Evolutionary conservation across 2,329 filamentous ascomycete genomes (phyloP).

Genomic region (Neurospora crassa): DNA sequence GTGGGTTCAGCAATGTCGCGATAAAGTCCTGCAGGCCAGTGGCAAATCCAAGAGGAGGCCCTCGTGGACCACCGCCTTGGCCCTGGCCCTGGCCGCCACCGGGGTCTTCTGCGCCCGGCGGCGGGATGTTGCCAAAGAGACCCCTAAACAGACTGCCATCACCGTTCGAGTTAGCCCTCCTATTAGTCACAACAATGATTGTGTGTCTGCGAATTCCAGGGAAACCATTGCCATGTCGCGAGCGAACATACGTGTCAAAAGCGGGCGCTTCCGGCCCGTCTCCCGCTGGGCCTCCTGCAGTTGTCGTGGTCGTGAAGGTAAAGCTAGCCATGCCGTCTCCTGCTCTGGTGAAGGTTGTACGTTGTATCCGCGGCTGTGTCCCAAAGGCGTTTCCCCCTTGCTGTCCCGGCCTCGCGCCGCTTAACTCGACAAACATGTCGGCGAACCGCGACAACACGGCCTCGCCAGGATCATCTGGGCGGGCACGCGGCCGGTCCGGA

Average conservation of each 20-base stretch:
- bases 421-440: constrained; percentile 32
- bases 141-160: constrained; percentile 35
- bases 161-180: constrained; percentile 3
- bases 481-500: neutral
- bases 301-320: constrained; percentile 34
- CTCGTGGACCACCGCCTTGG: constrained; percentile 13
- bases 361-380: constrained; percentile 20
- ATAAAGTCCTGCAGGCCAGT: constrained; percentile 43
- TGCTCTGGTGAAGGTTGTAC: constrained; percentile 27
- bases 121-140: constrained; percentile 27
- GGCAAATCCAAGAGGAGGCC: constrained; percentile 22
- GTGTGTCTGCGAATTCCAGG: constrained; percentile 4
- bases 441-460: constrained; percentile 33
- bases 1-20: constrained; percentile 39
- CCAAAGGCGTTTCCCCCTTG: constrained; percentile 3
- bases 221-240: constrained; percentile 5
- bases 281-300: constrained; percentile 6
- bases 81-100: constrained; percentile 2
- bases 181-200: constrained; percentile 2
- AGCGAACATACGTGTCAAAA: constrained; percentile 39
- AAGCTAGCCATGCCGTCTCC: constrained; percentile 36
- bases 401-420: constrained; percentile 11
- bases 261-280: constrained; percentile 10
- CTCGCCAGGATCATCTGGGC: constrained; percentile 18
- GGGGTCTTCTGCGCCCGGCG: constrained; percentile 16